Percentiles rank a stretch among this genome's conserved stretches.
phyloP scores from a whole-genome alignment of 2,329 filamentous ascomycete genomes.

The Madurella fahalii region DNA sequence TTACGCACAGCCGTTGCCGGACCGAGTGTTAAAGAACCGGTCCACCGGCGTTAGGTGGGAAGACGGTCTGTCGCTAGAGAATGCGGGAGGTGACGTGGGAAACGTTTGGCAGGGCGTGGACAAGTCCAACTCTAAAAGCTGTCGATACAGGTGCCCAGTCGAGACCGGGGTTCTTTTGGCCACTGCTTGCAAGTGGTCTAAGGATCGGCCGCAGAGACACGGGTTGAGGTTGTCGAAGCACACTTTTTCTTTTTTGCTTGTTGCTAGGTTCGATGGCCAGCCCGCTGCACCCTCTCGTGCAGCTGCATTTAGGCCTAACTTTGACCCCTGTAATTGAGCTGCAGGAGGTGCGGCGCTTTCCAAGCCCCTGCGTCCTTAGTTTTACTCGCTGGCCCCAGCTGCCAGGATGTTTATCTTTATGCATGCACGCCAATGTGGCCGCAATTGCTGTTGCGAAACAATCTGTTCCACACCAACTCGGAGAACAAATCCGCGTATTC shows the following conservation, averaged over 20 bases:
- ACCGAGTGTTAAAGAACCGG: neutral
- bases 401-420: slow-evolving; percentile 2
- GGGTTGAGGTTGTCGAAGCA: slow-evolving; percentile 4
- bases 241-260: slow-evolving; percentile 14
- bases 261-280: slow-evolving; percentile 14
- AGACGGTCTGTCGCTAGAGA: neutral
- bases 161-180: neutral
- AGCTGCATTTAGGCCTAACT: slow-evolving; percentile 26
- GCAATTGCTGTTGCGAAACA: neutral
- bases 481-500: too few species aligned
- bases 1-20: neutral
- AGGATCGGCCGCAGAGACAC: neutral
- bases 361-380: slow-evolving; percentile 22
- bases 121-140: neutral
- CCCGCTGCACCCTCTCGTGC: slow-evolving; percentile 7
- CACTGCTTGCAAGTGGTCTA: neutral
- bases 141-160: neutral
- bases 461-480: neutral
- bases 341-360: slow-evolving; percentile 21
- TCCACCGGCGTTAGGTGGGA: neutral
- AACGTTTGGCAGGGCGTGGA: neutral
- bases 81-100: neutral
- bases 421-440: slow-evolving; percentile 10
- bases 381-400: slow-evolving; percentile 6
- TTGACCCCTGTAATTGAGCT: slow-evolving; percentile 22